These are phyloP conservation scores for Parafenestella ontariensis DNA, from an alignment of 2,329 filamentous ascomycete genomes.

Conservation along the genomic window DNA sequence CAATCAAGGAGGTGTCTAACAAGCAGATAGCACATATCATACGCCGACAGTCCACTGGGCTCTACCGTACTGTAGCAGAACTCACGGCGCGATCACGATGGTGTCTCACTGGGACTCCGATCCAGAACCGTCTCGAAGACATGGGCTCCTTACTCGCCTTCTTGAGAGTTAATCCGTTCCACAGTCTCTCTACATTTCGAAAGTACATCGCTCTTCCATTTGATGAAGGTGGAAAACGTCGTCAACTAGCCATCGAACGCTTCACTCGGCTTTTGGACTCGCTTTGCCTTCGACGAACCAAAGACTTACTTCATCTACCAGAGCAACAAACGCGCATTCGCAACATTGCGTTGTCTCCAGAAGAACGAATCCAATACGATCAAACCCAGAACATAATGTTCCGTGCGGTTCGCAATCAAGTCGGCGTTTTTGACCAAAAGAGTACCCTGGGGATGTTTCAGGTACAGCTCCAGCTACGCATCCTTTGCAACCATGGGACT, in stretches of 20 bases:
- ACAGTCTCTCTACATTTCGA: no score
- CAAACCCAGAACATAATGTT: slow-evolving; percentile 41
- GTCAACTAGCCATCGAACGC: no score
- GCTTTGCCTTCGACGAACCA: slow-evolving; percentile 55
- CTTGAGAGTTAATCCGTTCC: no score
- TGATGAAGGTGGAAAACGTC: no score
- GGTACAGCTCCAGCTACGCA: slow-evolving; percentile 54
- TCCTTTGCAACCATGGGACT: slow-evolving; percentile 61
- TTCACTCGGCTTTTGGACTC: no score
- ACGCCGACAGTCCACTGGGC: slow-evolving; percentile 55
- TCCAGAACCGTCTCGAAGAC: slow-evolving; percentile 62
- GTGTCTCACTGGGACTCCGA: slow-evolving; percentile 50
- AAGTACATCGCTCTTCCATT: no score
- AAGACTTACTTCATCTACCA: slow-evolving; percentile 51
- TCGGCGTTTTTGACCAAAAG: slow-evolving; percentile 43
- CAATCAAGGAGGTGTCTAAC: no score
- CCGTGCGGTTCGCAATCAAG: slow-evolving; percentile 49
- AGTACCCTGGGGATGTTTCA: slow-evolving; percentile 57
- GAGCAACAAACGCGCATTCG: no score
- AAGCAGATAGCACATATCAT: slow-evolving; percentile 57
- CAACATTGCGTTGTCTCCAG: no score
- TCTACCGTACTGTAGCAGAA: slow-evolving; percentile 53
- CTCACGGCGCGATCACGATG: slow-evolving; percentile 57
- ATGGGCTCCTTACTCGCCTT: slow-evolving; percentile 61
- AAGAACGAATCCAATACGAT: neutral